phyloP scores from a whole-genome alignment of 2,329 filamentous ascomycete genomes.

The Aspergillus sergii region DNA sequence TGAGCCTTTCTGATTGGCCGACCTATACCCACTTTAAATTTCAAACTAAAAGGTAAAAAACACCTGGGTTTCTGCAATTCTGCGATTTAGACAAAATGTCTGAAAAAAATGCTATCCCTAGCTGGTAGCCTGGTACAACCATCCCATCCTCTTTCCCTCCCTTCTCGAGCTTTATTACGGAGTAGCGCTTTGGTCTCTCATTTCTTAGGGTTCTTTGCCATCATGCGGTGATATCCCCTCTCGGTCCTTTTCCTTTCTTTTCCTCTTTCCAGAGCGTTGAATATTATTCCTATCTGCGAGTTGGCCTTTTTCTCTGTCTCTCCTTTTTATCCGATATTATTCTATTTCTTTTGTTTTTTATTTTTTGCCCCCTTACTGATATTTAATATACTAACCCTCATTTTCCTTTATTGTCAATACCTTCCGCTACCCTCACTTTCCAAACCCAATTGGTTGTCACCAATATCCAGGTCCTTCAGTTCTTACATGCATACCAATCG shows the following conservation, averaged over 20 bases:
- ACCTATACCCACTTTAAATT: too few species aligned
- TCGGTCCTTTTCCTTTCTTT: not conserved
- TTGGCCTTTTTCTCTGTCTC: not conserved
- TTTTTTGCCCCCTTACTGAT: not conserved
- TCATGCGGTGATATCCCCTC: not conserved
- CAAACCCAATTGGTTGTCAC: not conserved
- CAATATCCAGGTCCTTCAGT: not conserved
- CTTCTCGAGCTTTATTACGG: not conserved
- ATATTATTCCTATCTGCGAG: not conserved
- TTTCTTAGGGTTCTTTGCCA: not conserved
- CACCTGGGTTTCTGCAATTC: too few species aligned
- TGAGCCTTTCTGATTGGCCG: too few species aligned
- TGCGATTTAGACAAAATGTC: too few species aligned
- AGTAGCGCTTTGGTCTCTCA: not conserved
- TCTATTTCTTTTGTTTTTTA: not conserved
- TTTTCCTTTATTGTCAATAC: not conserved
- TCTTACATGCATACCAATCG: not conserved
- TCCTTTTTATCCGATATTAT: not conserved
- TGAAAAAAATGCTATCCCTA: too few species aligned
- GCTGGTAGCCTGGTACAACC: too few species aligned
- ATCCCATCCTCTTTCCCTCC: not conserved
- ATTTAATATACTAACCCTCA: not conserved
- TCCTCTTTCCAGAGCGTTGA: not conserved
- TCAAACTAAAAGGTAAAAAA: too few species aligned
- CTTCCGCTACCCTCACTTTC: not conserved